phyloP scores from a whole-genome alignment of 1,284 basidiomycete genomes.

The Wallemia mellicola region DNA sequence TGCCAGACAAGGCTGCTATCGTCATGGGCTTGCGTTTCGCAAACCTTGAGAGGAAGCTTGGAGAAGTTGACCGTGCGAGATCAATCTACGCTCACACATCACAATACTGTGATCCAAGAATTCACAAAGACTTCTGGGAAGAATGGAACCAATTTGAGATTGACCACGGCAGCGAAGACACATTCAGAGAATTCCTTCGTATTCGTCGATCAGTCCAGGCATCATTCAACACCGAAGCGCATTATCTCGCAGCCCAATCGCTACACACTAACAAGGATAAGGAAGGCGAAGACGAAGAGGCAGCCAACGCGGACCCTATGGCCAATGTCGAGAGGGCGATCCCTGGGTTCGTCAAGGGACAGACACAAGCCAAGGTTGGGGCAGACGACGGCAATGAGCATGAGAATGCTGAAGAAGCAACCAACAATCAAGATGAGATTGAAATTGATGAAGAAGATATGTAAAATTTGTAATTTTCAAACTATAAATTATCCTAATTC shows the following conservation, averaged over 20 bases:
- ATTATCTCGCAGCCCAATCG: constrained; percentile 51
- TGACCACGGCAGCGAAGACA: constrained; percentile 57
- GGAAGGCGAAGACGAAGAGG: constrained; percentile 12
- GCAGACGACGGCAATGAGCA: constrained; percentile 22
- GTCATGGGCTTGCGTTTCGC: constrained; percentile 94
- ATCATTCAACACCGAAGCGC: constrained; percentile 81
- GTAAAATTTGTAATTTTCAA: background rate
- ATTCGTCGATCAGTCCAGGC: constrained; percentile 96
- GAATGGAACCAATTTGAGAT: constrained; percentile 70
- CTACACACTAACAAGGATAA: constrained; percentile 27
- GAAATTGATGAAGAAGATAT: background rate
- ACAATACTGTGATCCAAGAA: constrained; percentile 90
- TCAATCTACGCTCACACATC: constrained; percentile 89
- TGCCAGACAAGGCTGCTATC: constrained; percentile 82
- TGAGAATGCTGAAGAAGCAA: constrained; percentile 28
- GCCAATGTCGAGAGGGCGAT: constrained; percentile 26
- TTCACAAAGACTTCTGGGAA: constrained; percentile 67
- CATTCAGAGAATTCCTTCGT: constrained; percentile 91
- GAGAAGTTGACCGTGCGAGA: constrained; percentile 89
- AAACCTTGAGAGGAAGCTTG: constrained; percentile 79
- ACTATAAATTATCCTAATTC: background rate
- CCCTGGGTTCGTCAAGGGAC: constrained; percentile 18
- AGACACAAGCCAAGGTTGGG: constrained; percentile 18
- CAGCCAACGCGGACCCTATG: constrained; percentile 23
- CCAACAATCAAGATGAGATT: constrained; percentile 19